Evolutionary conservation across 306 rosid species (phyloP), one percentile per base, ranked within the genome.

Genomic region (Canavalia gladiata): DNA sequence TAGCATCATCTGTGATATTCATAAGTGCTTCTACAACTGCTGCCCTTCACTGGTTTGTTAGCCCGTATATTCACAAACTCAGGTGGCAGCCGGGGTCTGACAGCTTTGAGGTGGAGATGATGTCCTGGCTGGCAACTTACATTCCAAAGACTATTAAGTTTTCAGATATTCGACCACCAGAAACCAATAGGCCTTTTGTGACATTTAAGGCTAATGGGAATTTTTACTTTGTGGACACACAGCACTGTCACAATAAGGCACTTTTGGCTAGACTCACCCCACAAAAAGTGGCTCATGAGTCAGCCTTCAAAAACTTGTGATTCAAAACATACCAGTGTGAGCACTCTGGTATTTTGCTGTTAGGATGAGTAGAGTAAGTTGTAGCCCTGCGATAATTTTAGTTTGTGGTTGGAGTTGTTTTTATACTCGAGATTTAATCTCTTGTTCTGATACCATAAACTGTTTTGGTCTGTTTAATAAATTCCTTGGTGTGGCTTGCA

Each of bases 51-150:
- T 91, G 95, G 99, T 90, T 93, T 12, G 97, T 93, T 39, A 93
- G 92, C 74, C 97, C 98, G 1, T 93, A 93, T 60, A 63, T 93
- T 52, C 98, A 95, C 92, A 93, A 88, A 86, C 84, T 93, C 68
- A 83, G 87, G 66, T 95, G 97, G 97, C 89, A 82, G 82, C 99
- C 97, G 0, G 96, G 98, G 55, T 91, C 98, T 0, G 99, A 93
- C 81, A 88, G 87, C 80, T 91, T 91, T 3, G 92, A 95, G 81
- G 97, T 95, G 59, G 93, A 90, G 84, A 90, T 91, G 93, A 0
- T 95, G 90, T 84, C 98, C 18, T 95, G 99, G 97, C 63, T 93
- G 45, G 97, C 96, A 74, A 86, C 88, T 6, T 34, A 2, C 50
- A 46, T 76, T 46, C 86, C 90, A 0, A 87, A 68, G 87, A 89